Base-by-base conservation (phyloP, 169 alveolate species). In the Cryptosporidium canis region DNA sequence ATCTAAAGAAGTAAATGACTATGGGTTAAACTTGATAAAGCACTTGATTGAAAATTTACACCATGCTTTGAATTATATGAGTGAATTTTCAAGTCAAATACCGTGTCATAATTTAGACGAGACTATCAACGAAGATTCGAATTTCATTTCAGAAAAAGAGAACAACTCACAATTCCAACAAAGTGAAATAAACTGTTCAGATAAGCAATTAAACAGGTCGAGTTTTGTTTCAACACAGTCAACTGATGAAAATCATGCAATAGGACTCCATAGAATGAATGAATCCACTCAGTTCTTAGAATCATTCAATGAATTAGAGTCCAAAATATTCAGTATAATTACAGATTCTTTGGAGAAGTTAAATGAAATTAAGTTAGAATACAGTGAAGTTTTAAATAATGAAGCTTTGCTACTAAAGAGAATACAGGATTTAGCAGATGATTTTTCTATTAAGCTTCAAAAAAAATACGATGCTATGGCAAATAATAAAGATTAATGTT, bases 321-420 rank as follows among this genome's bases (percentile, higher is more conserved):
- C 31, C 11, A 37, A 47, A 24, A 29, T 70, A 16, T 70, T 70
- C 33, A 41, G 35, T 37, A 51, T 16, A 12, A 70, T 70, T 66
- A n/a, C 35, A 8, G 84, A 70, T 51, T 70, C 84, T 14, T 29
- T 70, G 21, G 53, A 47, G 18, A 70, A 70, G 67, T 55, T 70
- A 70, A 70, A 70, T 18, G 84, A 70, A 51, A 35, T 70, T 70
- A 70, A 70, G 84, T 70, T 70, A 70, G 84, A 70, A 35, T 70
- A 70, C 18, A 70, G 33, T 37, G 84, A 70, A 70, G 35, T 51
- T 27, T 18, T 70, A 3, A 70, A 55, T 41, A 70, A 51, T 21
- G 84, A 70, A 9, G 67, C 84, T 18, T 41, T 48, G 35, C 53
- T 70, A 24, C 16, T 70, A 51, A 70, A 51, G 64, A 70, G 39